Percentiles rank a stretch among this genome's conserved stretches.
Conservation (phyloP, 257 asterid genomes). For the Apocynum venetum region DNA sequence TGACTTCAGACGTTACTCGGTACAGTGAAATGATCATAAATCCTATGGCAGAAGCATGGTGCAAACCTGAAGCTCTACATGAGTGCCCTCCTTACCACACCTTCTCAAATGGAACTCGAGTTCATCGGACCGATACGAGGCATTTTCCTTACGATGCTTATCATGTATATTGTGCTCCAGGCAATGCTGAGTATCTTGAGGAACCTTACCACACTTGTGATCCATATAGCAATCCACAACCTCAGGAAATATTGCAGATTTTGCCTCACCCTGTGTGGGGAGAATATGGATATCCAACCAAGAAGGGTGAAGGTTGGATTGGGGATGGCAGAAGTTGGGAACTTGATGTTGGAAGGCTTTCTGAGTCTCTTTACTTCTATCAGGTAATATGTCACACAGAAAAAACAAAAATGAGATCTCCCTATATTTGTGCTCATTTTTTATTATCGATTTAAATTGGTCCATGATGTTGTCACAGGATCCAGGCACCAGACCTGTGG, state of each 20-base stretch:
- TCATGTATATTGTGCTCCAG: slow-evolving; percentile 61
- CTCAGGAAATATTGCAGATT: slow-evolving; percentile 59
- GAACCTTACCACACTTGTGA: slow-evolving; percentile 52
- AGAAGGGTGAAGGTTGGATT: slow-evolving; percentile 53
- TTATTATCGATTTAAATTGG: no score
- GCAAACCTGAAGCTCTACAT: slow-evolving; percentile 38
- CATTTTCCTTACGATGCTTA: slow-evolving; percentile 61
- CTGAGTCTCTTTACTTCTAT: slow-evolving; percentile 57
- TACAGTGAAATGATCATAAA: slow-evolving; percentile 62
- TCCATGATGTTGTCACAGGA: slow-evolving; percentile 21
- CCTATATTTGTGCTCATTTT: no score
- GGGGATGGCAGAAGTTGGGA: slow-evolving; percentile 53
- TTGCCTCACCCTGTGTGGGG: slow-evolving; percentile 68
- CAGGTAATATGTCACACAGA: slow-evolving; percentile 8
- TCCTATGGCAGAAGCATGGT: slow-evolving; percentile 49
- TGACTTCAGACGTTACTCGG: slow-evolving; percentile 46
- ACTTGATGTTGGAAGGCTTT: slow-evolving; percentile 64
- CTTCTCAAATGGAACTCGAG: slow-evolving; percentile 40
- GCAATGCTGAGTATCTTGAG: slow-evolving; percentile 51
- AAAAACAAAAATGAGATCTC: no score
- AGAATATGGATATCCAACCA: slow-evolving; percentile 57
- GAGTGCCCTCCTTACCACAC: slow-evolving; percentile 65
- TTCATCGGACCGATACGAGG: slow-evolving; percentile 39
- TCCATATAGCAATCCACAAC: slow-evolving; percentile 64
- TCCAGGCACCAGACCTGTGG: slow-evolving; percentile 55